Conservation (phyloP, 768 basidiomycete species). For the Lentinula detonsa region DNA sequence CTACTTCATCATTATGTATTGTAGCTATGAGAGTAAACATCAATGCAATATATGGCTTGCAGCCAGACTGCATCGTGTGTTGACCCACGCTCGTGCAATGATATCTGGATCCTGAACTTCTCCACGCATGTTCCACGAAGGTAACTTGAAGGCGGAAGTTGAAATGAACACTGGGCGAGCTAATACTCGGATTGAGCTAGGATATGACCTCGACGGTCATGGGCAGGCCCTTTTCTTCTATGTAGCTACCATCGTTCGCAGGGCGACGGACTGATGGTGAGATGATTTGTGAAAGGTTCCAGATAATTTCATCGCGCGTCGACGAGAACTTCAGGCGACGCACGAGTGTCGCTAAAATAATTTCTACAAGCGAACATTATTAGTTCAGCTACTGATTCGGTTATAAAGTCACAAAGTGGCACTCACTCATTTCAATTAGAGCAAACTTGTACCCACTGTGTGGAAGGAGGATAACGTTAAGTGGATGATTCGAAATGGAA, state of each 20-base stretch:
- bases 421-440: conserved; percentile 50
- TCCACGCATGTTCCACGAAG: not conserved
- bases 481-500: not conserved
- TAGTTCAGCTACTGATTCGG: not conserved
- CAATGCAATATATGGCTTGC: too few species aligned
- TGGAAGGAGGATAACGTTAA: not conserved
- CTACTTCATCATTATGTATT: not conserved
- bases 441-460: conserved; percentile 50
- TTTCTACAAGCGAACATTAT: conserved; percentile 21
- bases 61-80: not conserved
- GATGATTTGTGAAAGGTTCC: conserved; percentile 44
- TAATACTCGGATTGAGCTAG: not conserved
- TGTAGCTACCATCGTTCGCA: conserved; percentile 7
- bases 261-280: conserved; percentile 30
- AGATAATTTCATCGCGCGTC: conserved; percentile 32
- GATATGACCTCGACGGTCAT: conserved; percentile 17
- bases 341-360: conserved; percentile 31
- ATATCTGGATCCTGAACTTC: too few species aligned
- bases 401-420: not conserved
- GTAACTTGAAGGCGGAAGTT: not conserved
- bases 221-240: conserved; percentile 30
- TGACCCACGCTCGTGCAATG: not conserved
- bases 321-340: conserved; percentile 26
- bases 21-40: not conserved
- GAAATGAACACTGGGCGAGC: not conserved